phyloP scores from a whole-genome alignment of 2,329 filamentous ascomycete genomes.

The Aspergillus neoniger region DNA sequence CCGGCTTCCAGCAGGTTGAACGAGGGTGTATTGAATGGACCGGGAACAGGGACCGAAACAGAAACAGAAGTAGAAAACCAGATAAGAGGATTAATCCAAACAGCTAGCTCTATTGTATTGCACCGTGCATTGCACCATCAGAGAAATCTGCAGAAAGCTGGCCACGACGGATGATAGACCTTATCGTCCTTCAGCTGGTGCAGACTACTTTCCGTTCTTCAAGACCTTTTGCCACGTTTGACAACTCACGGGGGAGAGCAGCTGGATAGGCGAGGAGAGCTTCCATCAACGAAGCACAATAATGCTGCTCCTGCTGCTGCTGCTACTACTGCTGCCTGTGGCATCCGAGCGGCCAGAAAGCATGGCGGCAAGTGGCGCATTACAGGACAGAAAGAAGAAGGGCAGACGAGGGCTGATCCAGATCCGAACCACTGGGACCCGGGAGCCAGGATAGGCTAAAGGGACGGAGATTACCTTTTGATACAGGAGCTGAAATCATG shows the following conservation, averaged over 20 bases:
- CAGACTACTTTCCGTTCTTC: constrained; percentile 11
- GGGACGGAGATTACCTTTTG: constrained; percentile 15
- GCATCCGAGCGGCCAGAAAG: constrained; percentile 12
- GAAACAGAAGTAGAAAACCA: neutral
- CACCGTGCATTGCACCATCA: neutral
- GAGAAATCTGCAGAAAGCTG: neutral
- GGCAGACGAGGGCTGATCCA: constrained; percentile 18
- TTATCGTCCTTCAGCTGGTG: constrained; percentile 1
- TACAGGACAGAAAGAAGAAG: constrained; percentile 9
- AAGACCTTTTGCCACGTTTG: constrained; percentile 31
- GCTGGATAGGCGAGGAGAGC: constrained; percentile 12
- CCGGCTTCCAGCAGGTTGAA: too few relatives aligned
- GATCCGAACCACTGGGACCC: constrained; percentile 29
- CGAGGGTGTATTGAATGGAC: too few relatives aligned
- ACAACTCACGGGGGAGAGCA: constrained; percentile 30
- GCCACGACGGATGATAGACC: neutral
- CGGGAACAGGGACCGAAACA: neutral
- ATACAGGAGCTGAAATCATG: constrained; percentile 11
- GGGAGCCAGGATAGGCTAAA: constrained; percentile 24
- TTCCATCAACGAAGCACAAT: neutral
- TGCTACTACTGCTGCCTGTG: neutral
- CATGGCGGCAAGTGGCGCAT: constrained; percentile 25
- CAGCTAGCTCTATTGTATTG: constrained; percentile 1
- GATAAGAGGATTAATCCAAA: neutral
- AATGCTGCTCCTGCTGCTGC: neutral